phyloP scores from a whole-genome alignment of 306 rosid species.

The Heteromeles arbutifolia region DNA sequence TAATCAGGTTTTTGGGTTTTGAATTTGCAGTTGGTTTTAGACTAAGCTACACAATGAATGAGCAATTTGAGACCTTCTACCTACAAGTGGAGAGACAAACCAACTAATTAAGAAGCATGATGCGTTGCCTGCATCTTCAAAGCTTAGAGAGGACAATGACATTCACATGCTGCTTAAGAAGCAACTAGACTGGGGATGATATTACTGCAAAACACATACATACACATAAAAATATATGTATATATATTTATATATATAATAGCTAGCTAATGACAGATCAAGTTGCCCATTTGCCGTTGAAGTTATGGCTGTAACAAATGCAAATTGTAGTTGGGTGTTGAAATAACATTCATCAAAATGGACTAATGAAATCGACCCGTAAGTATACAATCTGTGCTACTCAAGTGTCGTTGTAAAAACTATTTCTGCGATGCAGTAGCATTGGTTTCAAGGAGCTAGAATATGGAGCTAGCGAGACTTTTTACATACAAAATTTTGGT shows the following conservation, averaged over 20 bases:
- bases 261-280: background rate
- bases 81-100: too few relatives aligned
- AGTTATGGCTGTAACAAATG: background rate
- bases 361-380: background rate
- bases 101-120: too few relatives aligned
- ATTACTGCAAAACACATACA: background rate
- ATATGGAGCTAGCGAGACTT: too few relatives aligned
- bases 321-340: slow-evolving; percentile 8
- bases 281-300: background rate
- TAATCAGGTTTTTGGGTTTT: too few relatives aligned
- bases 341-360: background rate
- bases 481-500: too few relatives aligned
- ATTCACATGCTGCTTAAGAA: background rate
- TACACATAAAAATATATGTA: background rate
- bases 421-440: too few relatives aligned
- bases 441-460: too few relatives aligned
- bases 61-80: too few relatives aligned
- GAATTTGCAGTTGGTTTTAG: too few relatives aligned
- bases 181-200: background rate
- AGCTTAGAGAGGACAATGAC: slow-evolving; percentile 1
- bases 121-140: background rate
- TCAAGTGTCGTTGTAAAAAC: too few relatives aligned
- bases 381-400: background rate
- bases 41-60: too few relatives aligned
- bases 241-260: background rate